phyloP scores from a whole-genome alignment of 2,329 filamentous ascomycete species.

The Cercospora nicotianae region DNA sequence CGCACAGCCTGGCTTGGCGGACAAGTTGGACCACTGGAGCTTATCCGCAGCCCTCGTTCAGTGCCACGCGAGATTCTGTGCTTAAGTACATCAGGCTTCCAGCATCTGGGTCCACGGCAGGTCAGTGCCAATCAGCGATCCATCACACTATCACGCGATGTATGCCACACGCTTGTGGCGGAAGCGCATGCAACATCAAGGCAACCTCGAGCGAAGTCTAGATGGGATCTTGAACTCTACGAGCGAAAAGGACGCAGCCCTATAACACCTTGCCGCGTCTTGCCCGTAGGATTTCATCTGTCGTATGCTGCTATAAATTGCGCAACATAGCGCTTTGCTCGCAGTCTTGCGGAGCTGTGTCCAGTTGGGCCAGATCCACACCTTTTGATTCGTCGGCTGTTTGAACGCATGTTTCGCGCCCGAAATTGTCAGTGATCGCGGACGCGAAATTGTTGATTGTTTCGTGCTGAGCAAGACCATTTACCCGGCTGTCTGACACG shows the following conservation, averaged over 20 bases:
- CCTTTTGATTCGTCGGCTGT: not conserved
- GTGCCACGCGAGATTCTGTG: not conserved
- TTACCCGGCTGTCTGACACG: not conserved
- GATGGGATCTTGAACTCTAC: not conserved
- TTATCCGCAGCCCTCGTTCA: not conserved
- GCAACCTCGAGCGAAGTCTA: not conserved
- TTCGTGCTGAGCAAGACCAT: not conserved
- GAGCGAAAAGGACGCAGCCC: not conserved
- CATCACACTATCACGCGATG: not conserved
- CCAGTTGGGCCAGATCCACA: not conserved
- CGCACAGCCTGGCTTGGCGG: not conserved
- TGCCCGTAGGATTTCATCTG: not conserved
- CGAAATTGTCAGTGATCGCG: not conserved
- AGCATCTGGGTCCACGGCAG: not conserved
- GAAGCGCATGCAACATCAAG: not conserved
- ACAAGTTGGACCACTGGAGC: not conserved
- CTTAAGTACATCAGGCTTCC: not conserved
- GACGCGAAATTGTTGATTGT: not conserved
- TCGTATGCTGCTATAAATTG: not conserved
- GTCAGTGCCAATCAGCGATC: not conserved
- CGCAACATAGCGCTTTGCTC: not conserved
- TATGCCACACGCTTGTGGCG: not conserved
- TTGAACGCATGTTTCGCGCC: not conserved
- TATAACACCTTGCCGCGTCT: not conserved
- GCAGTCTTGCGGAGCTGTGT: not conserved